Conservation (phyloP, 2,329 filamentous ascomycete genomes). For the Phyllosticta ampelicida region DNA sequence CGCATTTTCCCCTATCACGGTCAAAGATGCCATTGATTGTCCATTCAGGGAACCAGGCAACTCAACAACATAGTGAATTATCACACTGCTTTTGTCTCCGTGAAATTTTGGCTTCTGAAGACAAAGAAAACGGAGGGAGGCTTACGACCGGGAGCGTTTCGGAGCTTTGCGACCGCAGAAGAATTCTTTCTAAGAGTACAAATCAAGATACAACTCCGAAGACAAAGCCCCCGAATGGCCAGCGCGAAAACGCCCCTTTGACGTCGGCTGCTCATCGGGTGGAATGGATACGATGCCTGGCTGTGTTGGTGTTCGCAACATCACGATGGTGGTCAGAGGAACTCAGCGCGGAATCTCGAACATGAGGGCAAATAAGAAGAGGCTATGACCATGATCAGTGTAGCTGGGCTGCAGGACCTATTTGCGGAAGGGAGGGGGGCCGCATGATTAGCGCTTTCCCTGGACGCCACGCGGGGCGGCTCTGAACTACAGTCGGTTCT, state of each 20-base stretch:
- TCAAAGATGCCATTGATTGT: neutral
- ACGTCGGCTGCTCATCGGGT: neutral
- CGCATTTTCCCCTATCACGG: neutral
- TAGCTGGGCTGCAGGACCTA: neutral
- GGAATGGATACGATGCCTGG: neutral
- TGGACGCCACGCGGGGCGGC: neutral
- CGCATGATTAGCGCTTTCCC: neutral
- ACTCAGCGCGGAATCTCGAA: neutral
- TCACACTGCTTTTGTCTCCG: neutral
- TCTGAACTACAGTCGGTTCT: neutral
- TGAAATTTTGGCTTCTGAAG: neutral
- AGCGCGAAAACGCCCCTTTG: neutral
- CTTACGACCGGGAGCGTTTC: neutral
- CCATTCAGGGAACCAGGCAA: neutral
- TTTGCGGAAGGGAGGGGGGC: neutral
- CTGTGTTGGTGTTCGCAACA: neutral
- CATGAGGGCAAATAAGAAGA: neutral
- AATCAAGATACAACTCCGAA: neutral
- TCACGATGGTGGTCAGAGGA: neutral
- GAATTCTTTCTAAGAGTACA: neutral
- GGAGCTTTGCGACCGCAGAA: neutral
- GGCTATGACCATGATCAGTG: neutral
- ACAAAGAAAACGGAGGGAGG: neutral
- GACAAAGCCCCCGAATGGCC: neutral
- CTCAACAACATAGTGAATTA: neutral